phyloP scores from a whole-genome alignment of 768 basidiomycete genomes.

The Lepiota venenata region DNA sequence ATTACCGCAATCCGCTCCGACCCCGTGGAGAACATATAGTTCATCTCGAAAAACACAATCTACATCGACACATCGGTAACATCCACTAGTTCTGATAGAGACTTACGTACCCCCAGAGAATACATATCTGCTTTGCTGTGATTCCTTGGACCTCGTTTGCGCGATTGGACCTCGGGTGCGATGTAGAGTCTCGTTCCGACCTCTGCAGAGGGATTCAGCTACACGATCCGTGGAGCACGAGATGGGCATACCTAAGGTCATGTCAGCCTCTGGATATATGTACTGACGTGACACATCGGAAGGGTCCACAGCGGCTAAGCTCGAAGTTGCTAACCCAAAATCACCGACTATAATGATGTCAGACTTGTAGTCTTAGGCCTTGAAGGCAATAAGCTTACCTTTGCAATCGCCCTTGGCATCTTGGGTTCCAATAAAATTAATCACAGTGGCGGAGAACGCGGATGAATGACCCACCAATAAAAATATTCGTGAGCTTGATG shows the following conservation, averaged over 20 bases:
- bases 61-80: slow-evolving; percentile 23
- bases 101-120: slow-evolving; percentile 72
- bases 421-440: slow-evolving; percentile 21
- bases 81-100: neutral
- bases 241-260: slow-evolving; percentile 60
- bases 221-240: neutral
- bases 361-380: too few relatives aligned
- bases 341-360: slow-evolving; percentile 33
- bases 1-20: slow-evolving; percentile 84
- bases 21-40: slow-evolving; percentile 75
- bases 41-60: slow-evolving; percentile 99
- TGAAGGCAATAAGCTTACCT: slow-evolving; percentile 24
- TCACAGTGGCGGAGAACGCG: neutral
- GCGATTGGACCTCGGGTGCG: slow-evolving; percentile 82
- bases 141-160: slow-evolving; percentile 62
- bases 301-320: slow-evolving; percentile 74
- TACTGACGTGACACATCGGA: slow-evolving; percentile 54
- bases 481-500: slow-evolving; percentile 92
- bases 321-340: slow-evolving; percentile 88
- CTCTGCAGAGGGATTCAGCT: slow-evolving; percentile 37
- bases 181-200: slow-evolving; percentile 92
- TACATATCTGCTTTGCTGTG: slow-evolving; percentile 94
- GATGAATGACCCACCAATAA: slow-evolving; percentile 62
- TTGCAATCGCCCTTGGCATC: slow-evolving; percentile 85
- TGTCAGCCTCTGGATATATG: slow-evolving; percentile 52